Percentiles rank a stretch among this genome's conserved stretches.
Conservation (phyloP, 148 eudicot genomes). For the Chenopodium album region DNA sequence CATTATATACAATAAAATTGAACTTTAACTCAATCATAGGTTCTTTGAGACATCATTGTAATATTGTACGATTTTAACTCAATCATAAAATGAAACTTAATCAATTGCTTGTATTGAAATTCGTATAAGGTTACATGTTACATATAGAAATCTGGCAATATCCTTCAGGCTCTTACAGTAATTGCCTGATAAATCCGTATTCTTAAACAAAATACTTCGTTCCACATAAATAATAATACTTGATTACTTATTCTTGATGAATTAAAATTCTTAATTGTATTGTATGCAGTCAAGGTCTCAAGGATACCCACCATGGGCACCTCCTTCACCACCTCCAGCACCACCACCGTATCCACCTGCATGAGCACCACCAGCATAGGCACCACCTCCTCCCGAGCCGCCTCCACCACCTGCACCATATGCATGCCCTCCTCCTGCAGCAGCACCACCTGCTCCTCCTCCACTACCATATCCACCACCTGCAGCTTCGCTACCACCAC, state of each 20-base stretch:
- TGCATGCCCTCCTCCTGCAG: constrained; percentile 21
- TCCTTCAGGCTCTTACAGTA: background rate
- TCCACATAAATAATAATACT: background rate
- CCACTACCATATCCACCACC: constrained; percentile 32
- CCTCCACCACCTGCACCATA: constrained; percentile 27
- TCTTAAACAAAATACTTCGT: background rate
- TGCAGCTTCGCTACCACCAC: constrained; percentile 12
- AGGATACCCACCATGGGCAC: constrained; percentile 28
- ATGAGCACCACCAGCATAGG: constrained; percentile 12
- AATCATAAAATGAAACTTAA: too few species aligned
- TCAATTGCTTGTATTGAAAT: too few species aligned
- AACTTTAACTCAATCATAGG: too few species aligned
- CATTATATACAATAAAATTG: too few species aligned
- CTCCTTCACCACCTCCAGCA: constrained; percentile 31
- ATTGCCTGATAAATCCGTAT: background rate
- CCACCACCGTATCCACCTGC: constrained; percentile 39
- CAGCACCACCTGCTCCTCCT: constrained; percentile 27
- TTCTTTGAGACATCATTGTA: too few species aligned
- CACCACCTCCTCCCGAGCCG: constrained; percentile 25
- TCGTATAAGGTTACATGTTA: too few species aligned
- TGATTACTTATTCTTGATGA: too few species aligned
- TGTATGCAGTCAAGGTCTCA: constrained; percentile 13
- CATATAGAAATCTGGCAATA: too few species aligned
- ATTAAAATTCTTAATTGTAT: too few species aligned
- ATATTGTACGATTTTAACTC: too few species aligned